Base-by-base conservation (phyloP, 2,329 filamentous ascomycete species). In the Phialemoniopsis sp. region DNA sequence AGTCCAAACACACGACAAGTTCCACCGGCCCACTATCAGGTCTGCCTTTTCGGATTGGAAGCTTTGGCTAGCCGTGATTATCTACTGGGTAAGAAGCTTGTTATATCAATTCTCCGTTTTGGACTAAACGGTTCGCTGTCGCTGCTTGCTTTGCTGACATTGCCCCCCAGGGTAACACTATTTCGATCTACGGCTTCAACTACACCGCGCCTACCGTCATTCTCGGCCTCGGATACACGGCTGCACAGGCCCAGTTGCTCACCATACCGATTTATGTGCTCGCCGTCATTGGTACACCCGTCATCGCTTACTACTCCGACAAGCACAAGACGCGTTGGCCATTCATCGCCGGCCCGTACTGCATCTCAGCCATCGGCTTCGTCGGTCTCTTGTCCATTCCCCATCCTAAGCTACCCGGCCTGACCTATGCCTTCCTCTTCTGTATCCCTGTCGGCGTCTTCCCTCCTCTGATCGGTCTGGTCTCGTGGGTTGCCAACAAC, bases 401-500 rank as follows among this genome's bases (percentile, higher is more conserved):
- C 5, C 16, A 37, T 16, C 54, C 53, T 16, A 31, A 48, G 34
- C 52, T 51, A 39, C 48, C 54, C 21, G 49, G 44, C 15, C 53
- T 62, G 33, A 56, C 58, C 40, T 68, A 68, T 45, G 46, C 54
- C 12, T 62, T 59, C 36, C 63, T 62, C 48, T 64, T 62, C 51
- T 48, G 61, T 43, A 50, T 61, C 3, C 60, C 64, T 1, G 54
- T 57, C 32, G 70, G 68, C 15, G 66, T 72, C 42, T 73, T 75
- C 51, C 65, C 68, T 12, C 67, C 68, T 45, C 66, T 73, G 7
- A 66, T 68, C 3, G 57, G 65, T n/a, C 63, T 64, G 13, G 62
- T 73, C 37, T 66, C 69, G 3, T 74, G 70, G 70, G 70, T 73
- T 37, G 64, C 63, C 29, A 72, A 70, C 52, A 75, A 74, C 46